A percentile compares a stretch with the other conserved stretches of the same genome.
Evolutionary conservation across 768 basidiomycete species (phyloP).

Genomic region (Ramaria sp.): DNA sequence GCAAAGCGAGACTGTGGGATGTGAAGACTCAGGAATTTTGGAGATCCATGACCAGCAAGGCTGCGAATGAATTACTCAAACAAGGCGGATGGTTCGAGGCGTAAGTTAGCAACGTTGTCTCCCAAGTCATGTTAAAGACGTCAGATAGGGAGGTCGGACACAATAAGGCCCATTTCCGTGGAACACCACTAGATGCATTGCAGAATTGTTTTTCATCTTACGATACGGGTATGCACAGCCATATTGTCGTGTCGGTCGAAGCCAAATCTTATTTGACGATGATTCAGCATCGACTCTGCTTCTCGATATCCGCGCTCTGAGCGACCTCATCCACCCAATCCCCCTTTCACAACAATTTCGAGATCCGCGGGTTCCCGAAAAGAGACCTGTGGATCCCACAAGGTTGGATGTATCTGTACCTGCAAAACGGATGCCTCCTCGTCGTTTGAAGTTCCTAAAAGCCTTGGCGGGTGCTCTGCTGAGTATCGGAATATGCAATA

Average conservation of each 20-base stretch:
- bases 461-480: constrained; percentile 49
- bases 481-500: constrained; percentile 57
- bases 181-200: constrained; percentile 2
- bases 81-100: constrained; percentile 67
- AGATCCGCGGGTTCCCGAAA: constrained; percentile 10
- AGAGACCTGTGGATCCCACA: neutral
- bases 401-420: neutral
- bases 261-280: neutral
- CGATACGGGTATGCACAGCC: constrained; percentile 5
- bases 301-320: constrained; percentile 15
- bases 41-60: constrained; percentile 67
- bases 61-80: constrained; percentile 61
- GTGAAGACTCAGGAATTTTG: constrained; percentile 72
- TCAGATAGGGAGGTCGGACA: neutral
- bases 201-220: neutral
- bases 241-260: neutral
- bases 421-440: constrained; percentile 12
- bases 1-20: constrained; percentile 81
- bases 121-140: neutral
- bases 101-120: constrained; percentile 27
- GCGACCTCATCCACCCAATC: constrained; percentile 1
- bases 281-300: constrained; percentile 20
- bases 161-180: neutral
- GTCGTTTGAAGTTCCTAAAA: constrained; percentile 5
- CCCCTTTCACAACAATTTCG: constrained; percentile 5